Evolutionary conservation across 2,329 filamentous ascomycete genomes (phyloP), one percentile per base, ranked within the genome.

Genomic region (Botrytis fabae): DNA sequence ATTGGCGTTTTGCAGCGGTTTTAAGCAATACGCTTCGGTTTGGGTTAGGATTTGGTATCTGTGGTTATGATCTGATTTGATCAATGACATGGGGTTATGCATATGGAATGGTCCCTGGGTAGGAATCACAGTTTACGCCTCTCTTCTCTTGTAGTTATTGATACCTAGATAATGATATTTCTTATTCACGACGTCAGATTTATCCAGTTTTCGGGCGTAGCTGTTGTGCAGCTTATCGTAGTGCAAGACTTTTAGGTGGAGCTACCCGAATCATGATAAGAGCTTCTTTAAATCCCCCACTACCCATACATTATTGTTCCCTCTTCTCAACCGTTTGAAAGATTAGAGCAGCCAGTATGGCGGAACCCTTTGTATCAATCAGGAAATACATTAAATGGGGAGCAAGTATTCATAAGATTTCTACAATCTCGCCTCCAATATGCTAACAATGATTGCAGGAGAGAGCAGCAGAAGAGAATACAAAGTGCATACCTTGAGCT

Each of bases 131-230:
- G 22, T 60, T 70, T 44, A 60, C 57, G 44, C 22, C 68, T 73
- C 73, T 75, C 74, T 71, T 71, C 75, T 75, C 76, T 74, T 73
- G 72, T 71, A 71, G 22, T 77, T 70, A 70, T 70, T 46, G 54
- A 70, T 70, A 61, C 28, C 68, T 70, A 70, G 64, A 42, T 70
- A 63, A 63, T 60, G 59, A 20, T 20, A 70, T 63, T 57, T 25
- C 89, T 86, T 4, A 88, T 92, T 72, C 88, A 57, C 65, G 35
- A 69, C 48, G n/a, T 48, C 25, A 42, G 38, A 42, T n/a, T 59
- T 42, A 42, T 59, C 25, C 18, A 44, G 44, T 5, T 44, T 57
- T 57, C 18, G n/a, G 10, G 65, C 3, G 32, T 25, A 69, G 48
- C 46, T 69, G 32, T 25, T 69, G n/a, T 48, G 25, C 18, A 54